A percentile compares a stretch with the other conserved stretches of the same genome.
phyloP scores from a whole-genome alignment of 2,329 filamentous ascomycete species.

The Fusarium chaquense region DNA sequence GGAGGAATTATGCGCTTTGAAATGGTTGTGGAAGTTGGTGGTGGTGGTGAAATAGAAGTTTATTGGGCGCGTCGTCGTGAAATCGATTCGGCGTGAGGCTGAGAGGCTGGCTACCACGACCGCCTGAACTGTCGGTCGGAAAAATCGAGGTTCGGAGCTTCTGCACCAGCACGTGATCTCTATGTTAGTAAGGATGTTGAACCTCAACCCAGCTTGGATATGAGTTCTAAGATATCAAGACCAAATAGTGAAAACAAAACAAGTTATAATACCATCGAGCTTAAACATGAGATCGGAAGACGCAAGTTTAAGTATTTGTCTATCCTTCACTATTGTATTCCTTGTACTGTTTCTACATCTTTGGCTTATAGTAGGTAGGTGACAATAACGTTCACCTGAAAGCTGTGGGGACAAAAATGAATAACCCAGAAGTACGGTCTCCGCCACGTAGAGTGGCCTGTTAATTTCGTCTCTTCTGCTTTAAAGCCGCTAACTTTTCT shows the following conservation, averaged over 20 bases:
- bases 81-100: slow-evolving; percentile 47
- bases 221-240: background rate
- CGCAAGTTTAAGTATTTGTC: background rate
- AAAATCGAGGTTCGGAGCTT: slow-evolving; percentile 48
- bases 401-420: background rate
- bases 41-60: slow-evolving; percentile 26
- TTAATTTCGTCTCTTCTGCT: background rate
- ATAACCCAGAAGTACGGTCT: background rate
- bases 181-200: background rate
- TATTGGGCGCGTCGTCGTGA: slow-evolving; percentile 38
- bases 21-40: slow-evolving; percentile 1
- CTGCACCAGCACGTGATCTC: slow-evolving; percentile 39
- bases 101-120: slow-evolving; percentile 45
- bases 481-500: background rate
- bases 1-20: slow-evolving; percentile 15
- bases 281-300: no score
- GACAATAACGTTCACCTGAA: background rate
- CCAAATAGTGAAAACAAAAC: background rate
- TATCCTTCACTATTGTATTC: background rate
- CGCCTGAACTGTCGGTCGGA: slow-evolving; percentile 50
- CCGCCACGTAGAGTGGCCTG: background rate
- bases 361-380: background rate
- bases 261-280: background rate
- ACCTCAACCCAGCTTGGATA: background rate
- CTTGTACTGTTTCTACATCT: background rate